Conservation (phyloP, 371 early-diverging fungal species). For the Mortierella sp. region DNA sequence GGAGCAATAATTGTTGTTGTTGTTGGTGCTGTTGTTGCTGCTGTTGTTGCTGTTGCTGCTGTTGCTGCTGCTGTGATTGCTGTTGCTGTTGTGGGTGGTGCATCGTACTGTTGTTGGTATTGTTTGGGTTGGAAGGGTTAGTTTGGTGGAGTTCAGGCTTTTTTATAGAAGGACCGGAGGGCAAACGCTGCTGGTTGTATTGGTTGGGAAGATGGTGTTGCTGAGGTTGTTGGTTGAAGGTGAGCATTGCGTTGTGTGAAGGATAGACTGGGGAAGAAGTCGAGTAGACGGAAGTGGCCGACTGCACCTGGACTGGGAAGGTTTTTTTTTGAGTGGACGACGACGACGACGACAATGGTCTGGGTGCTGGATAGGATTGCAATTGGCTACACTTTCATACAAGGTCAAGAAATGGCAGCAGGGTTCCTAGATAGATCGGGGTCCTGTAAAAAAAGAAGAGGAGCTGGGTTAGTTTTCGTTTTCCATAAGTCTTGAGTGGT, state of each 20-base stretch:
- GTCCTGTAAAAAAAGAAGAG: conserved; percentile 3
- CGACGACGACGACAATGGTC: conserved; percentile 5
- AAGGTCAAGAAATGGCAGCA: conserved; percentile 35
- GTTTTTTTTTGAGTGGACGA: conserved; percentile 6
- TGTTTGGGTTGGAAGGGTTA: conserved; percentile 16
- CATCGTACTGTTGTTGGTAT: conserved; percentile 17
- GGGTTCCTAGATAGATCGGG: conserved; percentile 8
- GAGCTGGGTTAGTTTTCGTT: conserved; percentile 11
- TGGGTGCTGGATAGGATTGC: conserved; percentile 28
- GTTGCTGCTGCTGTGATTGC: conserved; percentile 36
- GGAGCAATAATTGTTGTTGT: conserved; percentile 30
- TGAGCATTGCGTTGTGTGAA: conserved; percentile 51
- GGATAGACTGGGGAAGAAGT: conserved; percentile 18
- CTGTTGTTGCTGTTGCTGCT: conserved; percentile 37
- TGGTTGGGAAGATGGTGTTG: conserved; percentile 56
- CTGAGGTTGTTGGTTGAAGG: conserved; percentile 51
- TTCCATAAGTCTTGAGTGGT: conserved; percentile 8
- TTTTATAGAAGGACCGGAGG: conserved; percentile 29
- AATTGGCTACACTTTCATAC: conserved; percentile 35
- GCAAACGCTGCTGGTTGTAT: conserved; percentile 37
- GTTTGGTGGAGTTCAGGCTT: conserved; percentile 38
- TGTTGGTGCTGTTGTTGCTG: conserved; percentile 38
- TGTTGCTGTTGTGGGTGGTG: conserved; percentile 26
- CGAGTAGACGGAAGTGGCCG: conserved; percentile 24
- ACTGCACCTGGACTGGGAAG: conserved; percentile 21